A percentile compares a stretch with the other conserved stretches of the same genome.
These are phyloP conservation scores for Dactylellina haptotyla DNA, from an alignment of 2,329 filamentous ascomycete species.

Conservation along the genomic window DNA sequence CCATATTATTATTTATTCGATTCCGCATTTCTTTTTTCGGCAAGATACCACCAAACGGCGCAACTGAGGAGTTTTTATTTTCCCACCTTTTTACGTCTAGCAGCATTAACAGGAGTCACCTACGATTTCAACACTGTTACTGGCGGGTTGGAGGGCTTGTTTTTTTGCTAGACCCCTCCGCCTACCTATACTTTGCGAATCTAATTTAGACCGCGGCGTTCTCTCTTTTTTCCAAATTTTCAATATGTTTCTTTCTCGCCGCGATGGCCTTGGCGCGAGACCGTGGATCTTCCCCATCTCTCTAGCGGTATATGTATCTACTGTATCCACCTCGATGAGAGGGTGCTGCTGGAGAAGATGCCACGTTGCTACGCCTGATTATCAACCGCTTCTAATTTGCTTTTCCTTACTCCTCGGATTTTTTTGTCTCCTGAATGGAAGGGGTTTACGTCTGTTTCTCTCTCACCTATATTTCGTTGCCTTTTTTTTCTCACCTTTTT, in stretches of 20 bases:
- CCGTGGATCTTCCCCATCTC: background rate
- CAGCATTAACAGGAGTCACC: conserved; percentile 42
- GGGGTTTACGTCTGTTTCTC: too few relatives aligned
- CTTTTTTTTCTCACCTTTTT: background rate
- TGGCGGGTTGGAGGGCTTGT: conserved; percentile 1
- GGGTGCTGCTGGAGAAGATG: too few relatives aligned
- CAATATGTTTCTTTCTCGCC: background rate
- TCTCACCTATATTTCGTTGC: background rate
- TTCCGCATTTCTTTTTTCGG: conserved; percentile 26
- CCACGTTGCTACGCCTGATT: background rate
- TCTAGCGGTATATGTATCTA: too few relatives aligned
- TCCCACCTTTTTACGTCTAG: conserved; percentile 21
- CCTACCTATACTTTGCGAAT: conserved; percentile 2
- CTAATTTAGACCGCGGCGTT: conserved; percentile 19
- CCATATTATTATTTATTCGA: conserved; percentile 13
- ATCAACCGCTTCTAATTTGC: background rate
- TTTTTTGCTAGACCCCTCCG: background rate
- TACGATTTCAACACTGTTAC: conserved; percentile 11
- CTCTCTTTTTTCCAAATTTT: too few relatives aligned
- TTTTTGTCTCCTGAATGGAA: too few relatives aligned
- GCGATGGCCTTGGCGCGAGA: background rate
- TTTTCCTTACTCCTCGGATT: too few relatives aligned
- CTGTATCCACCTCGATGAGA: background rate
- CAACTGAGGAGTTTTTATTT: conserved; percentile 35
- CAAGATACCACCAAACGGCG: conserved; percentile 51